Evolutionary conservation across 306 rosid genomes (phyloP).

Genomic region (Cucurbita pepo): DNA sequence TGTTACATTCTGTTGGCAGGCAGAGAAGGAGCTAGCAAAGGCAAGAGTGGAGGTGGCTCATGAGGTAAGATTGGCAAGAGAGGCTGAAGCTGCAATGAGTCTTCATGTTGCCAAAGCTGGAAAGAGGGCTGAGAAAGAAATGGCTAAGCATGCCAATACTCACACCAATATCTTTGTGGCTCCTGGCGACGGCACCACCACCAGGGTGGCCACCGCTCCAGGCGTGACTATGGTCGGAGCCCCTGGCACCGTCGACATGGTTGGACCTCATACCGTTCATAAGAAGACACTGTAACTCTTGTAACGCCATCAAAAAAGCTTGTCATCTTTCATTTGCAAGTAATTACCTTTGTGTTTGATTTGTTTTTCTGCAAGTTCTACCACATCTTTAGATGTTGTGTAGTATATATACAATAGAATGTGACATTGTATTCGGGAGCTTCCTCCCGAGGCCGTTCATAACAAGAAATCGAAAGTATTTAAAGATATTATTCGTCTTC

Average conservation of each 20-base stretch:
- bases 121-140: slow-evolving; percentile 23
- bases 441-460: no score
- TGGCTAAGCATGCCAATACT: slow-evolving; percentile 4
- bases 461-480: no score
- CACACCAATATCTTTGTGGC: background rate
- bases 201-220: background rate
- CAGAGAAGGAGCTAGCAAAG: slow-evolving; percentile 48
- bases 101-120: slow-evolving; percentile 44
- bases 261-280: background rate
- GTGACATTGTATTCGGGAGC: no score
- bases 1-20: slow-evolving; percentile 11
- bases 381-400: background rate
- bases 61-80: slow-evolving; percentile 62
- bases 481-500: no score
- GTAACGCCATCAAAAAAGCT: background rate
- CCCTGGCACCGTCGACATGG: background rate
- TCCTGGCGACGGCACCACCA: background rate
- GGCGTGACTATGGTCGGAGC: background rate
- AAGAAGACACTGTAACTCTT: background rate
- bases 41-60: slow-evolving; percentile 48
- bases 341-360: no score
- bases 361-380: background rate
- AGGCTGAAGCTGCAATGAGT: slow-evolving; percentile 57
- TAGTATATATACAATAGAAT: background rate
- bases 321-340: background rate